phyloP scores from a whole-genome alignment of 1,284 basidiomycete genomes.

The Ceratobasidium papillatum region DNA sequence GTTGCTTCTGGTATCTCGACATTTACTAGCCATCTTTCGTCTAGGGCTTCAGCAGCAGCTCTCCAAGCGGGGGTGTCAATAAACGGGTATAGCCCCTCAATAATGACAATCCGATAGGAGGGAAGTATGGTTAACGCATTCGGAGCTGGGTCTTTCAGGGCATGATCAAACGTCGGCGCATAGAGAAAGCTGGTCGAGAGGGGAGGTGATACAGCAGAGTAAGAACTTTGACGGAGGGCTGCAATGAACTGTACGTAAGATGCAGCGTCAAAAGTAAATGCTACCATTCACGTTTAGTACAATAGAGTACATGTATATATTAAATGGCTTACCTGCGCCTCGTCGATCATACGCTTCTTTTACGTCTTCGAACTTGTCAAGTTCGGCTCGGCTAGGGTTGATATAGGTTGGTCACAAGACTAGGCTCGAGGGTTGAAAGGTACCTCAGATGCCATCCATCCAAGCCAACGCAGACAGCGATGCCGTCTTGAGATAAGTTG shows the following conservation, averaged over 20 bases:
- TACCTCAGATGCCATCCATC: slow-evolving; percentile 80
- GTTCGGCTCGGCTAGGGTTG: slow-evolving; percentile 65
- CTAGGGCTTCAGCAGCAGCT: slow-evolving; percentile 69
- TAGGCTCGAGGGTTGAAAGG: slow-evolving; percentile 39
- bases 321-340: slow-evolving; percentile 55
- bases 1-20: slow-evolving; percentile 69
- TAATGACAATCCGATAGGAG: slow-evolving; percentile 75
- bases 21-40: slow-evolving; percentile 82
- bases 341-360: slow-evolving; percentile 73
- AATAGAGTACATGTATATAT: slow-evolving; percentile 56
- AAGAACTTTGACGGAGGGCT: slow-evolving; percentile 58
- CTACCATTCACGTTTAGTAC: slow-evolving; percentile 65
- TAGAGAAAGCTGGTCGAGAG: slow-evolving; percentile 53
- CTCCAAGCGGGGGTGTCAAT: slow-evolving; percentile 77
- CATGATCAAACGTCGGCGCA: slow-evolving; percentile 78
- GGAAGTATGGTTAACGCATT: slow-evolving; percentile 64
- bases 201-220: slow-evolving; percentile 17
- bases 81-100: slow-evolving; percentile 87
- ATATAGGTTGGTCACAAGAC: not conserved
- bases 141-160: slow-evolving; percentile 58
- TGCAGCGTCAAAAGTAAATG: slow-evolving; percentile 55
- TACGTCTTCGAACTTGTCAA: slow-evolving; percentile 74
- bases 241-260: slow-evolving; percentile 73
- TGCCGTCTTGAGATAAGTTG: slow-evolving; percentile 54
- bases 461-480: slow-evolving; percentile 71